Evolutionary conservation across 129 eudicot genomes (phyloP).

Genomic region (Saussurea involucrata): DNA sequence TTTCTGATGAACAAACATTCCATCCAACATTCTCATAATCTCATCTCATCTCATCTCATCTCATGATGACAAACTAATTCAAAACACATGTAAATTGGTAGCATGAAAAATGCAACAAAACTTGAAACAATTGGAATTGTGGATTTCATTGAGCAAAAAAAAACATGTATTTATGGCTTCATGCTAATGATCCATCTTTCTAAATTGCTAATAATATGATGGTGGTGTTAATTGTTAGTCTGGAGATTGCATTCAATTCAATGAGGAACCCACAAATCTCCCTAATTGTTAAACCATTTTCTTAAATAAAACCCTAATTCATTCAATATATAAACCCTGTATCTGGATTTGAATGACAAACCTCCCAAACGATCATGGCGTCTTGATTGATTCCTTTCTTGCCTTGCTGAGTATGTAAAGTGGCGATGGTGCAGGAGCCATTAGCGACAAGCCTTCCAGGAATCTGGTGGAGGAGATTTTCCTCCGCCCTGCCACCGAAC

Average conservation of each 20-base stretch:
- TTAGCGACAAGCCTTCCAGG: slow-evolving; percentile 9
- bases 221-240: not conserved
- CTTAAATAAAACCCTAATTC: slow-evolving; percentile 9
- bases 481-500: not conserved
- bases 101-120: not conserved
- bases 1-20: slow-evolving; percentile 53
- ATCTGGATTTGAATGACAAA: slow-evolving; percentile 1
- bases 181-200: not conserved
- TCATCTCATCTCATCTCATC: too few species aligned
- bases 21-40: slow-evolving; percentile 29
- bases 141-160: not conserved
- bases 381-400: slow-evolving; percentile 69
- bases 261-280: not conserved
- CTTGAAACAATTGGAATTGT: not conserved
- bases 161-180: not conserved
- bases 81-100: not conserved
- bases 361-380: slow-evolving; percentile 92
- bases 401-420: slow-evolving; percentile 8
- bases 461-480: not conserved
- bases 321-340: not conserved
- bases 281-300: not conserved
- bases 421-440: slow-evolving; percentile 1
- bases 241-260: not conserved
- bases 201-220: not conserved
- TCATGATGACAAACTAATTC: not conserved